These are phyloP conservation scores for Hypoxylon subgilvum DNA, from an alignment of 495 filamentous ascomycete species.

Conservation along the genomic window DNA sequence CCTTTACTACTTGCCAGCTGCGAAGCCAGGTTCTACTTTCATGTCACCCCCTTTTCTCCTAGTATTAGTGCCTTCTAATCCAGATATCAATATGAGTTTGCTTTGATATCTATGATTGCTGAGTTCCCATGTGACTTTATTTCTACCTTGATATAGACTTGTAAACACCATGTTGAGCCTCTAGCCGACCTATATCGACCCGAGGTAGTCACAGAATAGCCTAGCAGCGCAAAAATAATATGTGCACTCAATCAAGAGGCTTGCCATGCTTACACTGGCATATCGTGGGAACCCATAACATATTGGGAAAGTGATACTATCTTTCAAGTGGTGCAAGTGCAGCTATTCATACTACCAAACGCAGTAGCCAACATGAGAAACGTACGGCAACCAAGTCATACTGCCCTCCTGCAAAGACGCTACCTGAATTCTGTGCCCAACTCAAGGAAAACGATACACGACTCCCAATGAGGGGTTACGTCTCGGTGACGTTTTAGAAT, in stretches of 20 bases:
- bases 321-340: no score
- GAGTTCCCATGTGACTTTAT: neutral
- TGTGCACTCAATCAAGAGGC: no score
- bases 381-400: neutral
- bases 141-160: no score
- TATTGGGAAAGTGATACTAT: no score
- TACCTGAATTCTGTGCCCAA: constrained; percentile 40
- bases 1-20: constrained; percentile 36
- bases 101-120: constrained; percentile 32
- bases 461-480: neutral
- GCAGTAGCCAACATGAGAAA: neutral
- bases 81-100: constrained; percentile 58
- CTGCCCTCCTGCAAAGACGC: constrained; percentile 8
- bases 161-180: no score
- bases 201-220: no score
- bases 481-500: no score
- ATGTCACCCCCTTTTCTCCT: constrained; percentile 48
- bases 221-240: no score
- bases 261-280: no score
- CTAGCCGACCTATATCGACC: no score
- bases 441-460: constrained; percentile 39
- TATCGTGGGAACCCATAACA: no score
- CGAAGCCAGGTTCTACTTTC: constrained; percentile 44
- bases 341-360: constrained; percentile 34
- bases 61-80: constrained; percentile 62